phyloP scores from a whole-genome alignment of 192 early-diverging fungal genomes.

The Entomortierella chlamydospora region DNA sequence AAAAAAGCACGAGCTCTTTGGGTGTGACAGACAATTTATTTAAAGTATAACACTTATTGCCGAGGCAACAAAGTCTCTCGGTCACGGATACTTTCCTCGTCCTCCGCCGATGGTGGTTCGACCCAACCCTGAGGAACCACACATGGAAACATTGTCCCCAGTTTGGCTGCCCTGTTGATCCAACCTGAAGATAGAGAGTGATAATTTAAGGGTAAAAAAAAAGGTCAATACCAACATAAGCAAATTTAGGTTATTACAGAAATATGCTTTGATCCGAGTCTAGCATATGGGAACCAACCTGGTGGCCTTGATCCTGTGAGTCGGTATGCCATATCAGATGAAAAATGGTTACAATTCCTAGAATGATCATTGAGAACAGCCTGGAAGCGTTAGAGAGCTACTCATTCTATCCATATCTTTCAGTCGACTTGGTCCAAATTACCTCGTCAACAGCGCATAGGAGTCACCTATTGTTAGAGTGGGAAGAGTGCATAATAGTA shows the following conservation, averaged over 20 bases:
- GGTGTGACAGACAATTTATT: no score
- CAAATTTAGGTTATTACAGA: not conserved
- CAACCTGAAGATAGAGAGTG: constrained; percentile 47
- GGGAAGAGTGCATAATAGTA: not conserved
- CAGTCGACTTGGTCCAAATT: not conserved
- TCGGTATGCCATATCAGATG: constrained; percentile 45
- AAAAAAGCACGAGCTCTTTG: no score
- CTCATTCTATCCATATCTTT: not conserved
- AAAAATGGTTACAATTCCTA: constrained; percentile 54
- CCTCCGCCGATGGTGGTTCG: constrained; percentile 52
- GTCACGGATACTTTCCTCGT: constrained; percentile 34
- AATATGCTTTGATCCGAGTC: not conserved
- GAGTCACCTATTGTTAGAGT: constrained; percentile 48
- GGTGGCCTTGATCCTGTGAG: constrained; percentile 49
- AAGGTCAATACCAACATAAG: not conserved
- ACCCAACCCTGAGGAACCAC: constrained; percentile 59
- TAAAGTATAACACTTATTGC: not conserved
- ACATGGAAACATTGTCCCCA: constrained; percentile 61
- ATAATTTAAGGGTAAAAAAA: no score
- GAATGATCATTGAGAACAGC: not conserved
- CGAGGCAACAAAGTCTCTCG: constrained; percentile 35
- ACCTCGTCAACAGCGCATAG: constrained; percentile 43
- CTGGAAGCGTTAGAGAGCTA: constrained; percentile 1
- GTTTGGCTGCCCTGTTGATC: constrained; percentile 60
- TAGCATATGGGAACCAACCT: constrained; percentile 6